Conservation (phyloP, 2,329 filamentous ascomycete genomes). For the Leptographium radiaticola region DNA sequence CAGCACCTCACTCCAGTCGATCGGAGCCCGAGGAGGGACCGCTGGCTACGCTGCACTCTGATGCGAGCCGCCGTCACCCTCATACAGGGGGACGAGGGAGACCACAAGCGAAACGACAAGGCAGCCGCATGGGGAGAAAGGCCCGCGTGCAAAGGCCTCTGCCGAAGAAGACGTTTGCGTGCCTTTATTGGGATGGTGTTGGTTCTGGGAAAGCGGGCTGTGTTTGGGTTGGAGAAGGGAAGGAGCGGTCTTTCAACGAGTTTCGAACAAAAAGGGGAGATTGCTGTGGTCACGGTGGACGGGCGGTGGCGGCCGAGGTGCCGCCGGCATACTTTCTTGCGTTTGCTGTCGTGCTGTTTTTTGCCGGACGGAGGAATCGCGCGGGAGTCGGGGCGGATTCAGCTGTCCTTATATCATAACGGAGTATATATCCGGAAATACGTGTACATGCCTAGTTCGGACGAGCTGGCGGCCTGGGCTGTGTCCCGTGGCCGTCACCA, state of each 20-base stretch:
- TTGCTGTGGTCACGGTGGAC: neutral
- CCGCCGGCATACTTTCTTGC: neutral
- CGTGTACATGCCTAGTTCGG: too few relatives aligned
- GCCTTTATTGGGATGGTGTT: neutral
- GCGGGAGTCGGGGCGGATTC: neutral
- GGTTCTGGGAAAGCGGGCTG: neutral
- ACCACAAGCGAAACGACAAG: neutral
- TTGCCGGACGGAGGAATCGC: neutral
- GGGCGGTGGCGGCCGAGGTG: neutral
- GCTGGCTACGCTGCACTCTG: too few relatives aligned
- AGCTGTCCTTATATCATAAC: neutral
- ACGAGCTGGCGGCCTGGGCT: too few relatives aligned
- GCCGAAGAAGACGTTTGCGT: neutral
- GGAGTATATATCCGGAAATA: neutral
- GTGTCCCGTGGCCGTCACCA: too few relatives aligned
- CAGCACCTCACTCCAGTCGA: too few relatives aligned
- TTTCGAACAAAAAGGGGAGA: neutral
- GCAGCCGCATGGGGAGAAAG: neutral
- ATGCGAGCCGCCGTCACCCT: too few relatives aligned
- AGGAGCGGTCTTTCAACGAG: neutral
- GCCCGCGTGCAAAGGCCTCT: neutral
- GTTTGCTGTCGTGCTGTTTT: neutral
- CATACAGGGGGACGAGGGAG: neutral
- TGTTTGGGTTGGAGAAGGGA: neutral
- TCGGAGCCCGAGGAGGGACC: too few relatives aligned